Conservation (phyloP, 306 rosid species). For the Lotus japonicus region DNA sequence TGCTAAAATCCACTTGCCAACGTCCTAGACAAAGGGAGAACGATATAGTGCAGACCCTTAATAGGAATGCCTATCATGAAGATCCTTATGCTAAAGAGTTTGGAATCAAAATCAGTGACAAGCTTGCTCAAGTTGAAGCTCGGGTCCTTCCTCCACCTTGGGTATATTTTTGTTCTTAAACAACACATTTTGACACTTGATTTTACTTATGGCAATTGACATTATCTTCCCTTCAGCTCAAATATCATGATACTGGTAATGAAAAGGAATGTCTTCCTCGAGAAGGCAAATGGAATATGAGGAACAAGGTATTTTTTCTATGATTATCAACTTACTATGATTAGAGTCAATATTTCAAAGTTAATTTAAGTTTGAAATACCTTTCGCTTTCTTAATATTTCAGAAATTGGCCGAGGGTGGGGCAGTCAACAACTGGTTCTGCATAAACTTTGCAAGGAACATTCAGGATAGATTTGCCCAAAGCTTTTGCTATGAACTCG, state of each 20-base stretch:
- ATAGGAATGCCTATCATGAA: slow-evolving; percentile 68
- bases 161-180: slow-evolving; percentile 34
- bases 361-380: background rate
- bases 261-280: slow-evolving; percentile 90
- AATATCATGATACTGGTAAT: slow-evolving; percentile 88
- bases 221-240: slow-evolving; percentile 45
- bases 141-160: slow-evolving; percentile 93
- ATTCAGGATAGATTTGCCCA: slow-evolving; percentile 77
- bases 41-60: slow-evolving; percentile 81
- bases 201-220: background rate
- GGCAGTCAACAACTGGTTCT: slow-evolving; percentile 74
- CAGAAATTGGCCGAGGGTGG: slow-evolving; percentile 99
- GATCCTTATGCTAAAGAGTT: slow-evolving; percentile 92
- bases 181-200: background rate
- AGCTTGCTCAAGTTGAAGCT: slow-evolving; percentile 94
- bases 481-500: slow-evolving; percentile 75
- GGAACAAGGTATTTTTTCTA: slow-evolving; percentile 62
- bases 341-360: background rate
- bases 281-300: slow-evolving; percentile 99
- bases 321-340: no score
- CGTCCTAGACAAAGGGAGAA: slow-evolving; percentile 83
- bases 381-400: background rate
- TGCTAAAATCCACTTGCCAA: slow-evolving; percentile 87
- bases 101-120: slow-evolving; percentile 81
- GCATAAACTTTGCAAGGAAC: slow-evolving; percentile 69